These are phyloP conservation scores for Dictyostelium citrinum DNA, from an alignment of 78 protist species.

Conservation along the genomic window DNA sequence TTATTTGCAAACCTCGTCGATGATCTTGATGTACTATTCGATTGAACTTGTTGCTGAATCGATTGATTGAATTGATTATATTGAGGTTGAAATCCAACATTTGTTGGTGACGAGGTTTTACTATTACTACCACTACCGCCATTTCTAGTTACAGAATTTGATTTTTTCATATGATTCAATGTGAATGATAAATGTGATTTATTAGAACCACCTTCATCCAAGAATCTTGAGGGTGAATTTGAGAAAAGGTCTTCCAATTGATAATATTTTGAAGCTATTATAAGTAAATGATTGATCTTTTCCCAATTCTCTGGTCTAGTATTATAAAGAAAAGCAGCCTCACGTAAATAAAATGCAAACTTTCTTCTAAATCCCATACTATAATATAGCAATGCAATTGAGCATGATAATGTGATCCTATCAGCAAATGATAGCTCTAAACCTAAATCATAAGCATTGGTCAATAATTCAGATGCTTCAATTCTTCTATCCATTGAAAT, in stretches of 20 bases:
- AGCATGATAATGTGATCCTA: conserved; percentile 15
- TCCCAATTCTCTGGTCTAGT: conserved; percentile 49
- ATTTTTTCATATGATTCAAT: conserved; percentile 14
- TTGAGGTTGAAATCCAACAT: background rate
- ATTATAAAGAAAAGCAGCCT: conserved; percentile 51
- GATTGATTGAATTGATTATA: conserved; percentile 2
- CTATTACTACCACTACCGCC: background rate
- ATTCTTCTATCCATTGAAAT: conserved; percentile 63
- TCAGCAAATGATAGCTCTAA: conserved; percentile 3
- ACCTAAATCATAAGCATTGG: conserved; percentile 5
- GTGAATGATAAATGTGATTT: background rate
- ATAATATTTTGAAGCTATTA: conserved; percentile 28
- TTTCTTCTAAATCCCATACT: conserved; percentile 67
- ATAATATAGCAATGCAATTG: conserved; percentile 58
- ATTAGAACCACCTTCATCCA: background rate
- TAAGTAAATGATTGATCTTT: conserved; percentile 31
- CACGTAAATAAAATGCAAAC: conserved; percentile 78
- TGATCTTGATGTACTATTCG: background rate
- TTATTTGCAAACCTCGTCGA: background rate
- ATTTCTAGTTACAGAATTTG: background rate
- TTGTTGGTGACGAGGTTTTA: background rate
- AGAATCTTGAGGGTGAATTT: conserved; percentile 10
- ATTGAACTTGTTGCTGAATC: background rate
- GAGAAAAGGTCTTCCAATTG: conserved; percentile 65
- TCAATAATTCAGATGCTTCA: conserved; percentile 60